Evolutionary conservation across 208 protist species (phyloP).

Genomic region (Leishmania tarentolae): DNA sequence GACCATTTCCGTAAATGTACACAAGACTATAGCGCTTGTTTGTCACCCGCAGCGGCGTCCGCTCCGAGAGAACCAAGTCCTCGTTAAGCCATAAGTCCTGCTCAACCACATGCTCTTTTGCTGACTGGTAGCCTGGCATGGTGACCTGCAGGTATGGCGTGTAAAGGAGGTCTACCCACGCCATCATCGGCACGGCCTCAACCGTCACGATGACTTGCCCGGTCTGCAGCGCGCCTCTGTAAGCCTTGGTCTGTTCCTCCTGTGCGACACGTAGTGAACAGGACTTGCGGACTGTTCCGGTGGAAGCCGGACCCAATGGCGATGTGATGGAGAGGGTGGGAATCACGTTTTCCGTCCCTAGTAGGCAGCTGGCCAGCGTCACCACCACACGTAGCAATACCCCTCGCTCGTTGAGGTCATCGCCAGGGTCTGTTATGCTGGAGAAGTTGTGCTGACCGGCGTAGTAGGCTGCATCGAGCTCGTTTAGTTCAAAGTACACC

Average conservation of each 20-base stretch:
- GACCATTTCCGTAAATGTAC: constrained; percentile 57
- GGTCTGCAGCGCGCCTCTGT: constrained; percentile 37
- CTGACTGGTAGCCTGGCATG: constrained; percentile 46
- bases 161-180: constrained; percentile 56
- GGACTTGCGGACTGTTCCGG: not conserved
- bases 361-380: constrained; percentile 20
- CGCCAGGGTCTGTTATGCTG: not conserved
- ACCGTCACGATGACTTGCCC: constrained; percentile 41
- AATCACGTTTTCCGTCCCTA: constrained; percentile 21
- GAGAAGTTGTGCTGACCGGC: not conserved
- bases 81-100: constrained; percentile 49
- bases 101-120: constrained; percentile 46
- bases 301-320: not conserved
- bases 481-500: constrained; percentile 20
- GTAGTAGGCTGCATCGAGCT: constrained; percentile 19
- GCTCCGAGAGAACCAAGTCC: constrained; percentile 51
- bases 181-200: constrained; percentile 44
- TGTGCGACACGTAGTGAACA: constrained; percentile 14
- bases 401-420: not conserved
- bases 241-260: constrained; percentile 4
- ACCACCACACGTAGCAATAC: constrained; percentile 9
- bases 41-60: constrained; percentile 43
- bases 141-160: constrained; percentile 66
- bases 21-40: constrained; percentile 54
- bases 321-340: constrained; percentile 19